Evolutionary conservation across 441 rosid species (phyloP).

Genomic region (Geranium incanum): DNA sequence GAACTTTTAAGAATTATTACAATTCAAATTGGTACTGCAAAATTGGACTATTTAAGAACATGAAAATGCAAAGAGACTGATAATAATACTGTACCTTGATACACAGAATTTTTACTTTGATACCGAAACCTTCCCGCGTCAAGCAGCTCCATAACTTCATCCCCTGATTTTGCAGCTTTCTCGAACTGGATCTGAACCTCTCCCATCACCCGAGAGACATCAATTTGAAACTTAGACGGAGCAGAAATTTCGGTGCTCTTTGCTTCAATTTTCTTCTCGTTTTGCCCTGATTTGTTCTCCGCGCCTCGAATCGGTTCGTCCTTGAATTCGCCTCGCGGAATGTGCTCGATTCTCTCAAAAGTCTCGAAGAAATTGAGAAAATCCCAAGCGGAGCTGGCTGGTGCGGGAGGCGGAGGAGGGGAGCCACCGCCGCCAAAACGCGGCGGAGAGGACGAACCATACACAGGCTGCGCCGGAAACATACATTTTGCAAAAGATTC

Average conservation of each 20-base stretch:
- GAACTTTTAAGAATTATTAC: slow-evolving; percentile 24
- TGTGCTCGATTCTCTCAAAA: slow-evolving; percentile 36
- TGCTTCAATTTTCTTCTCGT: slow-evolving; percentile 7
- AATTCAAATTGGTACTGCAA: no score
- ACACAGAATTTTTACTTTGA: slow-evolving; percentile 26
- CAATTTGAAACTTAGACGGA: slow-evolving; percentile 20
- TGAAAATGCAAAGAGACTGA: background rate
- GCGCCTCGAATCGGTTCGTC: background rate
- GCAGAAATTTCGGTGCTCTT: slow-evolving; percentile 11
- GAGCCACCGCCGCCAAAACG: no score
- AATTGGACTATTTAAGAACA: no score
- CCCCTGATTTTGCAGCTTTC: slow-evolving; percentile 45
- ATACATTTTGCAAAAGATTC: slow-evolving; percentile 1
- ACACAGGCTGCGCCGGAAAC: background rate
- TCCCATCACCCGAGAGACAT: slow-evolving; percentile 25
- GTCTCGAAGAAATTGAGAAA: slow-evolving; percentile 47
- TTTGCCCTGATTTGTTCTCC: slow-evolving; percentile 10
- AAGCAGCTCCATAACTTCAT: slow-evolving; percentile 37
- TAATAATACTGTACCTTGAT: slow-evolving; percentile 26
- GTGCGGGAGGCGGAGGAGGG: slow-evolving; percentile 28
- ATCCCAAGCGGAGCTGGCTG: slow-evolving; percentile 43
- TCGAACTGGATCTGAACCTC: slow-evolving; percentile 34
- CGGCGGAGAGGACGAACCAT: background rate
- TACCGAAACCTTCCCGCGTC: slow-evolving; percentile 42
- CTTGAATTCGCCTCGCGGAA: slow-evolving; percentile 6